These are phyloP conservation scores for Hypoxylon sp. DNA, from an alignment of 2,329 filamentous ascomycete species.

Conservation along the genomic window DNA sequence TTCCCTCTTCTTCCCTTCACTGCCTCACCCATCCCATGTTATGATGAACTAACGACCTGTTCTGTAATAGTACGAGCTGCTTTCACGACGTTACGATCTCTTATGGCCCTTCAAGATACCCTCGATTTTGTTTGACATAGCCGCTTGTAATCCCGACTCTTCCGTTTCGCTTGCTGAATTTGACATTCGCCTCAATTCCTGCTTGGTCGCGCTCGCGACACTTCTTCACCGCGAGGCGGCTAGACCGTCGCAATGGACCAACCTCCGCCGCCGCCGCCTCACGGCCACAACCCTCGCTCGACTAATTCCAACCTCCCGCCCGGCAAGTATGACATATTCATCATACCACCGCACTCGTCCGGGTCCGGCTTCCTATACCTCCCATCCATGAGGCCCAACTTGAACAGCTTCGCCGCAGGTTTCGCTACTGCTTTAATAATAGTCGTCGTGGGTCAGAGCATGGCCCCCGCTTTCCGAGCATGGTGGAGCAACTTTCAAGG, in stretches of 20 bases:
- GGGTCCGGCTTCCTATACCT: constrained; percentile 92
- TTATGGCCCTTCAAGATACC: constrained; percentile 51
- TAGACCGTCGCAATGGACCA: constrained; percentile 57
- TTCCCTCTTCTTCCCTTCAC: background rate
- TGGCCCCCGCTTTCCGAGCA: constrained; percentile 75
- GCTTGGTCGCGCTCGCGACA: constrained; percentile 13
- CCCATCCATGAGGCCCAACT: constrained; percentile 84
- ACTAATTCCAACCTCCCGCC: constrained; percentile 71
- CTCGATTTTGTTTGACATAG: constrained; percentile 28
- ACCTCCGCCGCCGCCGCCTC: constrained; percentile 84
- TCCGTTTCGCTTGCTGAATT: constrained; percentile 32
- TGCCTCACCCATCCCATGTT: background rate
- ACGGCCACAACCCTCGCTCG: constrained; percentile 78
- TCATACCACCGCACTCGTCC: constrained; percentile 90
- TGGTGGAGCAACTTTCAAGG: constrained; percentile 78
- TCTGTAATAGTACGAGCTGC: constrained; percentile 19
- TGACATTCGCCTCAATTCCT: constrained; percentile 8
- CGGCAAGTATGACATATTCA: constrained; percentile 96
- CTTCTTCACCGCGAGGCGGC: constrained; percentile 19
- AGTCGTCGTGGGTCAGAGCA: constrained; percentile 74
- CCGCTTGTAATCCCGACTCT: constrained; percentile 40
- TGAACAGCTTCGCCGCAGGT: constrained; percentile 91
- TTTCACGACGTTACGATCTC: constrained; percentile 45
- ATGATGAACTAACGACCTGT: constrained; percentile 13
- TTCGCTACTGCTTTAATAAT: constrained; percentile 78